Percentiles rank a stretch among this genome's conserved stretches.
Evolutionary conservation across 352 stramenopile species (phyloP).

Genomic region (Salisapilia sapeloensis): DNA sequence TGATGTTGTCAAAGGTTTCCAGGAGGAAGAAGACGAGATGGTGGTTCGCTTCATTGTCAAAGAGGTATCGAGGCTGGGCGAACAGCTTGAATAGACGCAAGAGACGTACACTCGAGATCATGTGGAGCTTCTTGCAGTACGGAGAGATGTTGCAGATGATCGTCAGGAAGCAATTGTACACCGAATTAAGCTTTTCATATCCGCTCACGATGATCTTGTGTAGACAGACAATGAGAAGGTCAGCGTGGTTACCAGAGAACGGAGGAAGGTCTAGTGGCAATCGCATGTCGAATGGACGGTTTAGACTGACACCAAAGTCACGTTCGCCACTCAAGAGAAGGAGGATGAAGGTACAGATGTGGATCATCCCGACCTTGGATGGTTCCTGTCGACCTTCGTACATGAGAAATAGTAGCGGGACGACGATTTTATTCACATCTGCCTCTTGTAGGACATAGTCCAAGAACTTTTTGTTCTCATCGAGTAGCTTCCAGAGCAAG

Average conservation of each 20-base stretch:
- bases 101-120: conserved; percentile 90
- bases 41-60: conserved; percentile 92
- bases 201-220: conserved; percentile 98
- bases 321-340: conserved; percentile 93
- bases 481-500: conserved; percentile 95
- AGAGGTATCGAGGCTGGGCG: conserved; percentile 85
- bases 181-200: conserved; percentile 90
- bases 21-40: conserved; percentile 92
- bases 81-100: conserved; percentile 97
- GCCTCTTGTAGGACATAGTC: conserved; percentile 88
- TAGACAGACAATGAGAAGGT: conserved; percentile 93
- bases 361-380: conserved; percentile 90
- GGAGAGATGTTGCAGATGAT: conserved; percentile 98
- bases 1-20: conserved; percentile 98
- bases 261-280: conserved; percentile 89
- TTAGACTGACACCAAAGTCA: conserved; percentile 94
- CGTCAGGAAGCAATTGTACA: conserved; percentile 98
- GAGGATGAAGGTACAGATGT: conserved; percentile 98
- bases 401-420: conserved; percentile 79
- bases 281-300: conserved; percentile 90
- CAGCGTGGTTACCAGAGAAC: conserved; percentile 92
- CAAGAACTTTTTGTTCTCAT: conserved; percentile 94
- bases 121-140: conserved; percentile 94
- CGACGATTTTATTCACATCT: conserved; percentile 85
- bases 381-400: conserved; percentile 90